Conservation (phyloP, 2,329 filamentous ascomycete genomes). For the Ophiocordyceps australis region DNA sequence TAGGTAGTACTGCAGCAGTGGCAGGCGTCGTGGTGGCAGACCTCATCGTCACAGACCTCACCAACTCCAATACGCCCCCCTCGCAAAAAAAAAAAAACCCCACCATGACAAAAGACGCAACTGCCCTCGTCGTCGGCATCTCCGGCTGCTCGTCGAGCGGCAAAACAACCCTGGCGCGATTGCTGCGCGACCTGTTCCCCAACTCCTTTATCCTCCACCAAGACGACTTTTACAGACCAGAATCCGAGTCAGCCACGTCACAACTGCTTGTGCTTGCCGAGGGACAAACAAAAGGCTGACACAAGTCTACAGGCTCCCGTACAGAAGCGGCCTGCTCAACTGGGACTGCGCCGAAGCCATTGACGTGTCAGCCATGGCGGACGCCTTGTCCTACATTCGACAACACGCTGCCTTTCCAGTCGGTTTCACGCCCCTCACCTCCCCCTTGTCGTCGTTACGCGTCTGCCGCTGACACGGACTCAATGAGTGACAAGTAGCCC, state of each 20-base stretch:
- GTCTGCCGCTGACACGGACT: too few relatives aligned
- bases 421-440: conserved; percentile 9
- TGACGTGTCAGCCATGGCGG: conserved; percentile 48
- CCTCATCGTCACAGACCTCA: too few relatives aligned
- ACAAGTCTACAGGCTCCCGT: conserved; percentile 28
- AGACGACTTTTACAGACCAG: conserved; percentile 86
- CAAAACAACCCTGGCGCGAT: conserved; percentile 80
- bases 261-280: neutral
- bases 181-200: conserved; percentile 69
- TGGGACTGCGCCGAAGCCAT: conserved; percentile 84
- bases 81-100: too few relatives aligned
- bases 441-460: neutral
- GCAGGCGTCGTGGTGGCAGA: too few relatives aligned
- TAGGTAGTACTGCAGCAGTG: too few relatives aligned
- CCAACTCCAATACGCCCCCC: too few relatives aligned
- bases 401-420: conserved; percentile 47
- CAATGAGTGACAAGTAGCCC: too few relatives aligned
- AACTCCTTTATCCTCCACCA: conserved; percentile 73
- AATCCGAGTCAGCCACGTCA: conserved; percentile 38
- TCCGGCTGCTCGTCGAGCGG: conserved; percentile 85
- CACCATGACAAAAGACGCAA: conserved; percentile 15
- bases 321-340: conserved; percentile 49
- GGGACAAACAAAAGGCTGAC: too few relatives aligned
- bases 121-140: conserved; percentile 54
- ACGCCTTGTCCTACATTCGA: conserved; percentile 53